phyloP scores from a whole-genome alignment of 2,329 filamentous ascomycete genomes.

The Cryphonectria carpinicola region DNA sequence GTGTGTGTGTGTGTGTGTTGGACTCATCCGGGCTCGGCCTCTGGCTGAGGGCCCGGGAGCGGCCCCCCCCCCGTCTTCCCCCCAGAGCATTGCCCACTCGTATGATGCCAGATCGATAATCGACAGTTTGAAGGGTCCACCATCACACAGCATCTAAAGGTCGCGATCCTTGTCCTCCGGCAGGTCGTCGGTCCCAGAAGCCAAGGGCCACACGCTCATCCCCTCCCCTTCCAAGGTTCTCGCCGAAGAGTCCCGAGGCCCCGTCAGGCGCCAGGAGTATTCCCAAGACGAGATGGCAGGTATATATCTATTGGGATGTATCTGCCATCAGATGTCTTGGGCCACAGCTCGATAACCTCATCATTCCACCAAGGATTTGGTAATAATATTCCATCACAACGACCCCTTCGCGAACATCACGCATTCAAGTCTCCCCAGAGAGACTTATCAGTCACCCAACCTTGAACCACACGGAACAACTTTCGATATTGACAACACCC shows the following conservation, averaged over 20 bases:
- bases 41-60: conserved; percentile 7
- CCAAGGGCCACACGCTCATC: conserved; percentile 8
- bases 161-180: conserved; percentile 14
- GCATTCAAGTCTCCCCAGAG: conserved; percentile 14
- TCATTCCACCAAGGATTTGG: conserved; percentile 22
- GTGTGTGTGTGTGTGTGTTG: neutral
- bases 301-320: conserved; percentile 29
- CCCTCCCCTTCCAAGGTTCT: conserved; percentile 6
- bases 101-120: conserved; percentile 29
- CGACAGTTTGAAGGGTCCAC: conserved; percentile 29
- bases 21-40: conserved; percentile 19
- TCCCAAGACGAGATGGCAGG: conserved; percentile 14
- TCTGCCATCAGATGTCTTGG: conserved; percentile 21
- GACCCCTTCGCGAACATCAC: conserved; percentile 16
- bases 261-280: conserved; percentile 12
- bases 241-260: conserved; percentile 26
- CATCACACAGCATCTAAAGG: conserved; percentile 25
- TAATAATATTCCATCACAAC: conserved; percentile 12
- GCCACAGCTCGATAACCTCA: conserved; percentile 20
- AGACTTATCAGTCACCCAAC: conserved; percentile 14
- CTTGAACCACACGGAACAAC: conserved; percentile 9
- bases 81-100: conserved; percentile 17
- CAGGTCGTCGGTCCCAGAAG: conserved; percentile 4
- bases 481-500: conserved; percentile 22
- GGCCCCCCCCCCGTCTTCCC: conserved; percentile 9